Evolutionary conservation across 2,329 filamentous ascomycete species (phyloP).

Genomic region (Orbilia javanica): DNA sequence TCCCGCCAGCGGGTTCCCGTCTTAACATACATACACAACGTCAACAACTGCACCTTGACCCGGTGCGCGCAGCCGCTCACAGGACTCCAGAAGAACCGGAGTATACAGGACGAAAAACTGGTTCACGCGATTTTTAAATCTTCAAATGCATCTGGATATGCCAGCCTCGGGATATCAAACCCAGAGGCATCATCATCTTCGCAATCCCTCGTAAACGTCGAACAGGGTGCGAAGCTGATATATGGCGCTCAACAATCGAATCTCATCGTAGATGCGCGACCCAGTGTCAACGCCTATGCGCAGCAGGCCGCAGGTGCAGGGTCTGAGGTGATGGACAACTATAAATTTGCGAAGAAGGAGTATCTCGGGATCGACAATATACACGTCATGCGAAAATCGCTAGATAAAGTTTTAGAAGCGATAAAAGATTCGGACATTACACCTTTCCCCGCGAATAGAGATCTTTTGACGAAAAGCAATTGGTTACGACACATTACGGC

Average conservation of each 20-base stretch:
- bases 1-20: constrained; percentile 89
- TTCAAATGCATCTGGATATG: constrained; percentile 65
- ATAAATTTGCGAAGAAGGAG: constrained; percentile 88
- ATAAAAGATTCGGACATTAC: constrained; percentile 93
- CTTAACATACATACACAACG: constrained; percentile 91
- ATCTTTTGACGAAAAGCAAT: constrained; percentile 82
- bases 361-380: constrained; percentile 98
- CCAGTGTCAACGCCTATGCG: constrained; percentile 91
- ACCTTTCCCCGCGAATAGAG: constrained; percentile 82
- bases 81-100: constrained; percentile 86
- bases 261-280: constrained; percentile 93
- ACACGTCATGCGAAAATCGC: constrained; percentile 93
- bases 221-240: constrained; percentile 67
- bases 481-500: constrained; percentile 92
- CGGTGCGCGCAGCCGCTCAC: constrained; percentile 92
- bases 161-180: constrained; percentile 63
- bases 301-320: constrained; percentile 94
- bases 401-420: constrained; percentile 87
- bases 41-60: constrained; percentile 97
- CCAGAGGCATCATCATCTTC: constrained; percentile 65
- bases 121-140: constrained; percentile 92
- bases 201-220: constrained; percentile 59
- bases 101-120: constrained; percentile 94
- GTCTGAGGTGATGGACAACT: constrained; percentile 98
- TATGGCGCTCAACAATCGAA: constrained; percentile 95